phyloP scores from a whole-genome alignment of 306 rosid genomes.

The Sicyos edulis region DNA sequence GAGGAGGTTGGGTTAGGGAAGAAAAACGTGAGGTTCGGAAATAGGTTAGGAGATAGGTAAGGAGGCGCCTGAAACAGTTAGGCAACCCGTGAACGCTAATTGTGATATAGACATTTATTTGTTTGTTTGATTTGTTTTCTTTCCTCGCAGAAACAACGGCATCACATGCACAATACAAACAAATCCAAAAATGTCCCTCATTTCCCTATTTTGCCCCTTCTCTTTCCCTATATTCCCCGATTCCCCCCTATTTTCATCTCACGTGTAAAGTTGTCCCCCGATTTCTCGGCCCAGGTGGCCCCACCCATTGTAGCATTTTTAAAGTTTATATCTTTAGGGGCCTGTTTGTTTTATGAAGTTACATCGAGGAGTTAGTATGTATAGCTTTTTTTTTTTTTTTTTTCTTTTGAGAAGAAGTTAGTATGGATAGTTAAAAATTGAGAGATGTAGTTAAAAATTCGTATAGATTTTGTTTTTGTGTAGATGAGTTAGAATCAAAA shows the following conservation, averaged over 20 bases:
- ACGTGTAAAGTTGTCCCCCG: slow-evolving; percentile 3
- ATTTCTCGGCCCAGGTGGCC: neutral
- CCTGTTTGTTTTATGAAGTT: no score
- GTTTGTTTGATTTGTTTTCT: neutral
- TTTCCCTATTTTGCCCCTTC: neutral
- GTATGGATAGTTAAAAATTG: no score
- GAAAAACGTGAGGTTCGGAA: no score
- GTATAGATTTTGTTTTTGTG: no score
- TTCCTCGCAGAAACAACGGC: neutral
- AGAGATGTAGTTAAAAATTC: no score
- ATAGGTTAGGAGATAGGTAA: neutral
- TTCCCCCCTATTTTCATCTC: neutral
- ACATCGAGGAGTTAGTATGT: no score
- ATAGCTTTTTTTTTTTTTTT: no score
- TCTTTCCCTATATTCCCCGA: neutral
- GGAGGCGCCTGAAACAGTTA: neutral
- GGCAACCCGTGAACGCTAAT: slow-evolving; percentile 1
- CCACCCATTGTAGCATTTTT: no score
- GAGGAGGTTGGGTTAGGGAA: no score
- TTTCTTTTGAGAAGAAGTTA: no score
- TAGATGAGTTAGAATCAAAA: no score
- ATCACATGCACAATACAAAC: slow-evolving; percentile 17
- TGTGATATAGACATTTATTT: slow-evolving; percentile 1
- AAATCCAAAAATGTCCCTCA: neutral
- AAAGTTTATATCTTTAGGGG: no score